A percentile compares a stretch with the other conserved stretches of the same genome.
Conservation (phyloP, 2,329 filamentous ascomycete genomes). For the Paracorniculantispora psalliotae region DNA sequence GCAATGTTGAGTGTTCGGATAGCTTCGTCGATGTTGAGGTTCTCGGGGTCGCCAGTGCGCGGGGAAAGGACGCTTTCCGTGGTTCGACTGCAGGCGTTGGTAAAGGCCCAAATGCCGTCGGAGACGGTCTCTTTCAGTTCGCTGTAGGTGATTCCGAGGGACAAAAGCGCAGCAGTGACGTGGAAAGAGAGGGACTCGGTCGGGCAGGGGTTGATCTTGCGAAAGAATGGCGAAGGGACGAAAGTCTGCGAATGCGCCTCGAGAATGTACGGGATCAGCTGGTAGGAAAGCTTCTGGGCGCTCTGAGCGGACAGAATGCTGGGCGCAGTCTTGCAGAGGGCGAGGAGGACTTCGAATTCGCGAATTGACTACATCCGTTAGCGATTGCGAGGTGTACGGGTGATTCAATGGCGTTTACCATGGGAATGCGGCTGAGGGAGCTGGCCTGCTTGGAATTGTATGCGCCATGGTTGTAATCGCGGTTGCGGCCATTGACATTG, state of each 20-base stretch:
- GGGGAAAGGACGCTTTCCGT: constrained; percentile 51
- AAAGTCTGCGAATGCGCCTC: constrained; percentile 79
- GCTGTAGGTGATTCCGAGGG: constrained; percentile 68
- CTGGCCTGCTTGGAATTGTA: constrained; percentile 31
- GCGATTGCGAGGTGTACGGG: not conserved
- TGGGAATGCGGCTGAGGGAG: constrained; percentile 51
- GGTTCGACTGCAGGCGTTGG: constrained; percentile 63
- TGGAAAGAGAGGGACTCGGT: constrained; percentile 79
- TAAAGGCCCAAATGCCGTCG: constrained; percentile 64
- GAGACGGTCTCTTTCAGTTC: constrained; percentile 62
- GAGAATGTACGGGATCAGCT: constrained; percentile 78
- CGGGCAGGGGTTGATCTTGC: constrained; percentile 77
- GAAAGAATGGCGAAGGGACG: constrained; percentile 73
- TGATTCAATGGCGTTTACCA: constrained; percentile 43
- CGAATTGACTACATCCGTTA: constrained; percentile 61
- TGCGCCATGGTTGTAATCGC: constrained; percentile 44
- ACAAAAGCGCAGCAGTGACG: constrained; percentile 75
- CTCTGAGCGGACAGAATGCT: constrained; percentile 64
- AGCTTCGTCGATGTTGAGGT: constrained; percentile 60
- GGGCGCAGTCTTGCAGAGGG: constrained; percentile 85
- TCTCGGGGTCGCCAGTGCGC: constrained; percentile 51
- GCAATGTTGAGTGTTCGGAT: constrained; percentile 69
- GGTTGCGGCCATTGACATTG: constrained; percentile 39
- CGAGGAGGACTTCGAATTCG: constrained; percentile 87
- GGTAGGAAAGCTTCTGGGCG: constrained; percentile 71